A percentile compares a stretch with the other conserved stretches of the same genome.
phyloP scores from a whole-genome alignment of 148 eudicot genomes.

The Amaranthus palmeri region DNA sequence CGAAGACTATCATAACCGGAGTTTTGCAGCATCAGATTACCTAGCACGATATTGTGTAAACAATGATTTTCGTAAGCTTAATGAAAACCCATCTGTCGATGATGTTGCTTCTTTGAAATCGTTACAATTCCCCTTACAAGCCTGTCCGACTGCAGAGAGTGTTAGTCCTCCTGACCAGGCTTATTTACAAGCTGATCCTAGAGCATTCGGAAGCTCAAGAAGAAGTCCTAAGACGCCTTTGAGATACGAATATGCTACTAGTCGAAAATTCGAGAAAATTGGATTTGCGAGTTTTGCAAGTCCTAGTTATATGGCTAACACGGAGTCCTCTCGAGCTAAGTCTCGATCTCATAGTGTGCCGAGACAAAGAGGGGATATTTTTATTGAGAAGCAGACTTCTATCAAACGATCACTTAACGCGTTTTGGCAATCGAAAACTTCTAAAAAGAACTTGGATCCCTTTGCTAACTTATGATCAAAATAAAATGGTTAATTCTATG shows the following conservation, averaged over 20 bases:
- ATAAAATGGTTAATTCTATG: constrained; percentile 9
- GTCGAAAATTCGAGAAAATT: constrained; percentile 45
- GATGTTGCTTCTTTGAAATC: constrained; percentile 50
- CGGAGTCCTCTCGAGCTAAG: constrained; percentile 65
- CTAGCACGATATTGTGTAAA: constrained; percentile 39
- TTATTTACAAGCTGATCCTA: constrained; percentile 26
- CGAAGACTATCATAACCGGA: constrained; percentile 37
- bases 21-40: constrained; percentile 39
- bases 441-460: constrained; percentile 29
- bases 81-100: constrained; percentile 36
- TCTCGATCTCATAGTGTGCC: constrained; percentile 78
- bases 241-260: constrained; percentile 52
- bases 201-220: constrained; percentile 49
- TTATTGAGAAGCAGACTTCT: constrained; percentile 33
- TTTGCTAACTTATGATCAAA: constrained; percentile 15
- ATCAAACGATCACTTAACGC: constrained; percentile 32
- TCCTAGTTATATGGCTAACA: constrained; percentile 74
- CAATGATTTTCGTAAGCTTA: constrained; percentile 29
- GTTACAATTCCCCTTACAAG: constrained; percentile 35
- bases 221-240: constrained; percentile 54
- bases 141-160: constrained; percentile 26
- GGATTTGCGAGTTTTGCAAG: constrained; percentile 39
- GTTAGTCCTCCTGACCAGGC: constrained; percentile 36
- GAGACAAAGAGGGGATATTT: constrained; percentile 40
- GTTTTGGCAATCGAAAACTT: constrained; percentile 28